These are phyloP conservation scores for Farysia itapuensis DNA, from an alignment of 1,284 basidiomycete species.

Conservation along the genomic window DNA sequence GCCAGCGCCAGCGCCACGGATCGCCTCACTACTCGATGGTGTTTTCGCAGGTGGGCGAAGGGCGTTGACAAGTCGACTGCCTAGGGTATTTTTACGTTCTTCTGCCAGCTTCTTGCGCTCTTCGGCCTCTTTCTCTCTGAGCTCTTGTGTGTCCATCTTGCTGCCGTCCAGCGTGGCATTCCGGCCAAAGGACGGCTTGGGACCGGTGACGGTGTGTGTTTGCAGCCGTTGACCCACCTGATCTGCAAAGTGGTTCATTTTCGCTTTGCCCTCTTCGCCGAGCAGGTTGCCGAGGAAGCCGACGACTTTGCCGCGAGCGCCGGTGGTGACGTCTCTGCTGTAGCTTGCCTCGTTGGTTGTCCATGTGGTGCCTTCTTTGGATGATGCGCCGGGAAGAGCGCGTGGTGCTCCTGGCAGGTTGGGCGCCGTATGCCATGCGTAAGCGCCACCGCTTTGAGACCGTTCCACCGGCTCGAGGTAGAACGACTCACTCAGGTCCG, in stretches of 20 bases:
- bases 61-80: conserved; percentile 40
- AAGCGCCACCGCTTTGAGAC: conserved; percentile 51
- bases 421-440: conserved; percentile 55
- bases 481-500: conserved; percentile 52
- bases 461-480: conserved; percentile 48
- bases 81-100: conserved; percentile 26
- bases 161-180: conserved; percentile 37
- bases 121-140: conserved; percentile 39
- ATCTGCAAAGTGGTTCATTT: conserved; percentile 56
- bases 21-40: conserved; percentile 21
- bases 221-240: conserved; percentile 52
- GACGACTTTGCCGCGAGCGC: conserved; percentile 51
- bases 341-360: conserved; percentile 48
- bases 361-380: conserved; percentile 39
- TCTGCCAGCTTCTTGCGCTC: conserved; percentile 17
- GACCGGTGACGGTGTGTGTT: conserved; percentile 56
- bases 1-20: conserved; percentile 4
- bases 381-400: conserved; percentile 31
- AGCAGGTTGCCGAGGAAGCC: conserved; percentile 56
- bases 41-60: conserved; percentile 15
- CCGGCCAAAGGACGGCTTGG: conserved; percentile 49
- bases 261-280: conserved; percentile 56
- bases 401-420: conserved; percentile 34
- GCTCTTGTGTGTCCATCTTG: conserved; percentile 38
- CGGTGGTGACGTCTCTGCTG: conserved; percentile 52